Percentiles rank a stretch among this genome's conserved stretches.
Evolutionary conservation across 129 eudicot species (phyloP).

Genomic region (Centaurea solstitialis): DNA sequence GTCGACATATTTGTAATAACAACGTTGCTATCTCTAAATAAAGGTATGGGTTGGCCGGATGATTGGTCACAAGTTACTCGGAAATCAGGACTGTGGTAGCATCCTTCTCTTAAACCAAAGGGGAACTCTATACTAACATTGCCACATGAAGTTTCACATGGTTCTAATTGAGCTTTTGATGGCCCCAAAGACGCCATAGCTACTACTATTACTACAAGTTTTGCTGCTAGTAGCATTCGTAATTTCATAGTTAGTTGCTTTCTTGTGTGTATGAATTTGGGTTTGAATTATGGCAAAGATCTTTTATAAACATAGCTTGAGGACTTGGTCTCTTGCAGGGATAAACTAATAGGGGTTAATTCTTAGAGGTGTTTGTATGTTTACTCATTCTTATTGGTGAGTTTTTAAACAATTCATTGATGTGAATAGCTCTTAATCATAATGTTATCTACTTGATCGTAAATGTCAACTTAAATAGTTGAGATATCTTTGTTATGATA

Average conservation of each 20-base stretch:
- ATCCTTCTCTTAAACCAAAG: conserved; percentile 18
- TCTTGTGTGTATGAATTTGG: background rate
- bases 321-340: background rate
- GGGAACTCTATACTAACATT: conserved; percentile 12
- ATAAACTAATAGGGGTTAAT: no score
- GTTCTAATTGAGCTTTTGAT: conserved; percentile 2
- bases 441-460: no score
- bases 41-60: background rate
- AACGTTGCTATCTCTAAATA: background rate
- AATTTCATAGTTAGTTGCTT: conserved; percentile 12
- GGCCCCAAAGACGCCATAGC: background rate
- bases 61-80: conserved; percentile 12
- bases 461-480: no score
- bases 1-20: conserved; percentile 3
- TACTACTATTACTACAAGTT: no score
- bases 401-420: no score
- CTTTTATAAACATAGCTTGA: conserved; percentile 7
- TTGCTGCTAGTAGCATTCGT: background rate
- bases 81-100: conserved; percentile 6
- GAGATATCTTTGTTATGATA: no score
- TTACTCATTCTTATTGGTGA: no score
- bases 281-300: background rate
- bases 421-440: no score
- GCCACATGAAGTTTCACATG: conserved; percentile 24
- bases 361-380: no score